phyloP scores from a whole-genome alignment of 2,329 filamentous ascomycete species.

The Aspergillus texensis region DNA sequence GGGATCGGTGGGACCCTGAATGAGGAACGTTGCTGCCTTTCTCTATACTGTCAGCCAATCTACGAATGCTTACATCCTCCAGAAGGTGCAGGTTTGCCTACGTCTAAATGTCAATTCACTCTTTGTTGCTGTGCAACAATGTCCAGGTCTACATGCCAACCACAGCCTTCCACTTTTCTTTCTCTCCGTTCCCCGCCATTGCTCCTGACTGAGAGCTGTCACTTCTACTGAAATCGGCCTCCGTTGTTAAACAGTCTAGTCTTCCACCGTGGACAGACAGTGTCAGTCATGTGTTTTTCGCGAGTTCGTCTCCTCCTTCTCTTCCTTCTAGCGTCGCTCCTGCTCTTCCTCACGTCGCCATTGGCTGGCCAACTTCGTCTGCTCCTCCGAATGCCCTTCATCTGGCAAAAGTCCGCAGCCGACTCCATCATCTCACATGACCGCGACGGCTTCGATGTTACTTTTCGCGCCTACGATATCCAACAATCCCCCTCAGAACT shows the following conservation, averaged over 20 bases:
- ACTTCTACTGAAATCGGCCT: too few relatives aligned
- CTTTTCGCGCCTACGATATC: slow-evolving; percentile 8
- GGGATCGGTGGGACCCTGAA: background rate
- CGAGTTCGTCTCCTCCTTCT: background rate
- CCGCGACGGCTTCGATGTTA: slow-evolving; percentile 13
- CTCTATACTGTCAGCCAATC: background rate
- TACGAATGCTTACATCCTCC: background rate
- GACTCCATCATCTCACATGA: slow-evolving; percentile 5
- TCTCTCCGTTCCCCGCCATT: background rate
- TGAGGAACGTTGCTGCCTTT: background rate
- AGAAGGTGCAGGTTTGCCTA: background rate
- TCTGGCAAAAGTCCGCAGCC: slow-evolving; percentile 3
- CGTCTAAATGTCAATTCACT: background rate
- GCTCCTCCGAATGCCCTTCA: slow-evolving; percentile 12
- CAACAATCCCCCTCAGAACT: background rate
- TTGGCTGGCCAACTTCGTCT: slow-evolving; percentile 8
- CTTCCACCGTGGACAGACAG: background rate
- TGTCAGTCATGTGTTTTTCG: background rate
- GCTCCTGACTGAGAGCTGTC: background rate
- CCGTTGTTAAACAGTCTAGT: background rate
- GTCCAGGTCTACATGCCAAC: background rate
- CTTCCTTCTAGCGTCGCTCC: background rate
- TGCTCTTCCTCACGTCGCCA: background rate
- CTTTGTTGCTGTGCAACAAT: background rate
- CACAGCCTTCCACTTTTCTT: background rate